Base-by-base conservation (phyloP, 2,329 filamentous ascomycete species). In the Falciphora oryzae region DNA sequence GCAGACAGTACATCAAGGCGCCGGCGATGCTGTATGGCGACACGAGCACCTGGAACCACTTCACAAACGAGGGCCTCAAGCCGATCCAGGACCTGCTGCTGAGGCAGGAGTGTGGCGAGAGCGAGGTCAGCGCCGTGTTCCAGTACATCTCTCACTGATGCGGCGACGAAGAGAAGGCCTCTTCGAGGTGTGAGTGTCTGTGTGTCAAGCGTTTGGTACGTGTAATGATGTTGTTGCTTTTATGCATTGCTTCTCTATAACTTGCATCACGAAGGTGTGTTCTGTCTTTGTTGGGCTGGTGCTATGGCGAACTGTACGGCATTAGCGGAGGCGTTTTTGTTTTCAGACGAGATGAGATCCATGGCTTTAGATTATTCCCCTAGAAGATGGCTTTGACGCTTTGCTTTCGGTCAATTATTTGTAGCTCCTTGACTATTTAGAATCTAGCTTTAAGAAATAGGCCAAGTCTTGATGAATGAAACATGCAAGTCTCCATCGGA, bases 1-100 rank as follows among this genome's bases (percentile, higher is more conserved):
- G 94, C 0, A 89, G 84, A 67, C 95, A 99, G 77, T 86, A 85
- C 68, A 85, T 97, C 73, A 98, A 97, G 75, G 92, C 94, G 1
- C 91, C 91, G 4, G 95, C 95, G 1, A 94, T 98, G 89, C 79
- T 99, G 66, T 99, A 99, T 73, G 95, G 95, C 63, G 95, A 99
- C 73, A 98, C 95, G 28, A 98, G 93, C 77, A 94, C 92, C n/a
- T 99, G 95, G 95, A 99, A 99, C 73, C 95, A 99, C 76, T 96
- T 97, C 77, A 85, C 90, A 58, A 97, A 97, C 71, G 85, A 88
- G 4, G 89, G 86, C 0, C 77, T 99, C 73, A 85, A 86, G 68
- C 84, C 85, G 66, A 99, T 99, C 66, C 94, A 99, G 76, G 95
- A 99, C 79, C 77, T 97, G 73, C 74, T 99, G 72, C 79, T 99